These are phyloP conservation scores for Boletus insuetus DNA, from an alignment of 768 basidiomycete genomes.

Conservation along the genomic window DNA sequence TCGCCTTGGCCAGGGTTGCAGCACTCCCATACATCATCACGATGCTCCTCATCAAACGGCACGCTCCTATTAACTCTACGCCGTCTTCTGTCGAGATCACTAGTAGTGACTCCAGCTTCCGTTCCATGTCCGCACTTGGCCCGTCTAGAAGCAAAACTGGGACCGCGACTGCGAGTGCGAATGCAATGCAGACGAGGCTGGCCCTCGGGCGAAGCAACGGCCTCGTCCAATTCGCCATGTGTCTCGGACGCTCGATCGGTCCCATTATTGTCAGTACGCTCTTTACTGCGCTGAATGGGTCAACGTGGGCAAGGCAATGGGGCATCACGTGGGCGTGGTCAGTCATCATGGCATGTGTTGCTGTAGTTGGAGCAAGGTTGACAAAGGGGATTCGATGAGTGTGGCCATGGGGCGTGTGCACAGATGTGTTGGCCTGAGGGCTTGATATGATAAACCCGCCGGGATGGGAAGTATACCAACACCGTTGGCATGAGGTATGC, in stretches of 20 bases:
- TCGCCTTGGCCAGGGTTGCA: conserved; percentile 34
- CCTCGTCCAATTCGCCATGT: conserved; percentile 55
- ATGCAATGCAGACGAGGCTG: neutral
- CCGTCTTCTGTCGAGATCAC: too few species aligned
- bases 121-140: too few species aligned
- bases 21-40: conserved; percentile 41
- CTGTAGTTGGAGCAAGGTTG: conserved; percentile 11
- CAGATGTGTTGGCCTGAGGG: too few species aligned
- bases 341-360: conserved; percentile 2
- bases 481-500: too few species aligned
- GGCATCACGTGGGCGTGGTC: conserved; percentile 10
- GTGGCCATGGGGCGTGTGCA: too few species aligned
- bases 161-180: too few species aligned
- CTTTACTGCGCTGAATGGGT: conserved; percentile 11
- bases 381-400: neutral
- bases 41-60: conserved; percentile 56
- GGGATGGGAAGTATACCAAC: too few species aligned
- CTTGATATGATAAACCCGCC: too few species aligned
- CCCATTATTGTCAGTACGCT: conserved; percentile 38
- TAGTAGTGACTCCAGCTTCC: too few species aligned
- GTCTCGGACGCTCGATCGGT: conserved; percentile 48
- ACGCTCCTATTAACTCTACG: conserved; percentile 3
- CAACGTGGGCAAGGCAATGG: conserved; percentile 5
- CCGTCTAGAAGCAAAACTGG: too few species aligned
- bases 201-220: conserved; percentile 47